phyloP scores from a whole-genome alignment of 2,329 filamentous ascomycete species.

The Cadophora malorum region DNA sequence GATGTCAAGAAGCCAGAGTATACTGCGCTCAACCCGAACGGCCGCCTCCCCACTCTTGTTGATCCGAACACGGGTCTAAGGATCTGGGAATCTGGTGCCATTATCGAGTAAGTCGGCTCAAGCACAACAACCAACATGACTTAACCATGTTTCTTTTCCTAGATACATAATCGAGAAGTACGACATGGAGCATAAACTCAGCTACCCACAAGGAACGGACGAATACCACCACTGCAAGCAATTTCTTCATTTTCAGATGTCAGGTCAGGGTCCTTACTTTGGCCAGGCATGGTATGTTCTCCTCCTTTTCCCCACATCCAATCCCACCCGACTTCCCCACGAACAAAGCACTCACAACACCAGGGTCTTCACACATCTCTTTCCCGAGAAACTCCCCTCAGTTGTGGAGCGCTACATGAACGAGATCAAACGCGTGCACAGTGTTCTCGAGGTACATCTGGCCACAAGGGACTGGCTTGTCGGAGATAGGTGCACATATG shows the following conservation, averaged over 20 bases:
- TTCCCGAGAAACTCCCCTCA: constrained; percentile 36
- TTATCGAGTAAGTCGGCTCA: constrained; percentile 49
- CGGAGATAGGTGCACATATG: constrained; percentile 49
- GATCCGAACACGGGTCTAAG: constrained; percentile 51
- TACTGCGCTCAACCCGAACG: constrained; percentile 44
- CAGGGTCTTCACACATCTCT: constrained; percentile 38
- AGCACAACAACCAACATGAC: neutral
- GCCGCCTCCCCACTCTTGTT: constrained; percentile 44
- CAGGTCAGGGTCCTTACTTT: constrained; percentile 52
- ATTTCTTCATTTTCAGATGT: constrained; percentile 50
- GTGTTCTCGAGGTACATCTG: constrained; percentile 51
- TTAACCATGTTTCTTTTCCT: neutral
- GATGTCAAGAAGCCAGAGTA: constrained; percentile 51
- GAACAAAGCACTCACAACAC: neutral
- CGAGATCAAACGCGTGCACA: constrained; percentile 47
- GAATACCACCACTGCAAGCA: constrained; percentile 46
- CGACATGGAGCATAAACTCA: constrained; percentile 49
- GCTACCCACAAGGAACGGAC: constrained; percentile 42
- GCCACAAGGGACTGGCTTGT: constrained; percentile 47
- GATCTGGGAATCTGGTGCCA: constrained; percentile 54
- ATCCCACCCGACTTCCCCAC: neutral
- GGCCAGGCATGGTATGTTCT: constrained; percentile 35
- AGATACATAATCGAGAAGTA: constrained; percentile 47
- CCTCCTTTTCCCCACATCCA: neutral
- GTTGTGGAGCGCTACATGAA: constrained; percentile 53